Evolutionary conservation across 169 alveolate genomes (phyloP).

Genomic region (Neospora caninum): DNA sequence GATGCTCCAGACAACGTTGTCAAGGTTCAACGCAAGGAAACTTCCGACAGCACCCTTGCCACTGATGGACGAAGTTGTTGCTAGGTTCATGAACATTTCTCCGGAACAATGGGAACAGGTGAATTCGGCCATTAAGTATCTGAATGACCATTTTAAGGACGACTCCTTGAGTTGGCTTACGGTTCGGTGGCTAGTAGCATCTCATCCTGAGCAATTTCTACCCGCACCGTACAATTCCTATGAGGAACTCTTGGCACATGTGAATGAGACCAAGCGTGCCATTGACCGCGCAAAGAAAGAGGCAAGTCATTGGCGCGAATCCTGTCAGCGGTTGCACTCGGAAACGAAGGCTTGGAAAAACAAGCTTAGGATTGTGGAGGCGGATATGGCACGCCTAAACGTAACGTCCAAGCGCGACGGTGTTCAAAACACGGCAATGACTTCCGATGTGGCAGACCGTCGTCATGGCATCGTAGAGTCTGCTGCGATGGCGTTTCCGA

Average conservation of each 20-base stretch:
- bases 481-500: not conserved
- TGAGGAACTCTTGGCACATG: not conserved
- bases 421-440: not conserved
- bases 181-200: conserved; percentile 32
- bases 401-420: not conserved
- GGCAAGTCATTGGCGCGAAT: not conserved
- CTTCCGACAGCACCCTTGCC: conserved; percentile 33
- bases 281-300: not conserved
- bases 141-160: not conserved
- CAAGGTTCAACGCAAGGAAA: not conserved
- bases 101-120: conserved; percentile 4
- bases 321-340: not conserved
- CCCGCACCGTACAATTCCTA: conserved; percentile 30
- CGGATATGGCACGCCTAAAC: not conserved
- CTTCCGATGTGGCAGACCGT: not conserved
- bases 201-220: conserved; percentile 36
- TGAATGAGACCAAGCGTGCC: not conserved
- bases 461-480: not conserved
- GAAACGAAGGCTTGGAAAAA: not conserved
- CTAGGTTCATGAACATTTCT: conserved; percentile 27
- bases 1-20: conserved; percentile 17
- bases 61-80: conserved; percentile 24
- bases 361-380: not conserved
- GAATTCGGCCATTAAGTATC: not conserved
- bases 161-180: not conserved